These are phyloP conservation scores for Anaeromyces robustus DNA, from an alignment of 192 early-diverging fungal species.

Conservation along the genomic window DNA sequence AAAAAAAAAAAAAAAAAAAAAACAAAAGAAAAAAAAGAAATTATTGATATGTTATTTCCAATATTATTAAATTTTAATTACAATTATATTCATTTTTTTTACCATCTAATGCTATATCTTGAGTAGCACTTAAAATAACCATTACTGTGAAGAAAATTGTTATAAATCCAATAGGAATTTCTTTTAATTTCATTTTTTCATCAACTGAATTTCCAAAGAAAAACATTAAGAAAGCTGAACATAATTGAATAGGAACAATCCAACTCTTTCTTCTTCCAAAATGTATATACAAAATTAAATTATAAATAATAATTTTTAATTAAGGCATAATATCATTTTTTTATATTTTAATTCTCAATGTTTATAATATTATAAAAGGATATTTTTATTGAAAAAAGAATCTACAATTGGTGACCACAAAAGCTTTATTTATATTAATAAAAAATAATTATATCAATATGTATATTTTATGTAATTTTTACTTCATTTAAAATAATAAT, in stretches of 20 bases:
- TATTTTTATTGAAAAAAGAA: slow-evolving; percentile 55
- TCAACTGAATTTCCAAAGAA: slow-evolving; percentile 71
- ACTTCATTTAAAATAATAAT: too few species aligned
- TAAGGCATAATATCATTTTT: too few species aligned
- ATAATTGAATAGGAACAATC: slow-evolving; percentile 94
- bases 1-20: too few species aligned
- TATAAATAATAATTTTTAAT: neutral
- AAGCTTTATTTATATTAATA: slow-evolving; percentile 17
- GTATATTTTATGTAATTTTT: too few species aligned
- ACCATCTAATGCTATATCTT: slow-evolving; percentile 60
- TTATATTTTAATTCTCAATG: too few species aligned
- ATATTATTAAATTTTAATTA: too few species aligned
- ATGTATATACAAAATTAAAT: neutral
- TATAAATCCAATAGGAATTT: slow-evolving; percentile 47
- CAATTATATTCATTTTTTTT: too few species aligned
- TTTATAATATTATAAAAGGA: neutral
- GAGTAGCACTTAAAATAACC: slow-evolving; percentile 91
- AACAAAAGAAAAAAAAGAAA: too few species aligned
- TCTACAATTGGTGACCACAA: slow-evolving; percentile 98
- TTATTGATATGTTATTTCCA: too few species aligned
- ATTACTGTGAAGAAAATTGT: slow-evolving; percentile 64
- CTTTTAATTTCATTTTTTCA: slow-evolving; percentile 33
- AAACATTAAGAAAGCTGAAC: slow-evolving; percentile 62
- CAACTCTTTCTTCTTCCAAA: slow-evolving; percentile 90
- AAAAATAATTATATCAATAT: too few species aligned